Evolutionary conservation across 2,329 filamentous ascomycete species (phyloP), one percentile per base, ranked within the genome.

Genomic region (Daldinia sp.): DNA sequence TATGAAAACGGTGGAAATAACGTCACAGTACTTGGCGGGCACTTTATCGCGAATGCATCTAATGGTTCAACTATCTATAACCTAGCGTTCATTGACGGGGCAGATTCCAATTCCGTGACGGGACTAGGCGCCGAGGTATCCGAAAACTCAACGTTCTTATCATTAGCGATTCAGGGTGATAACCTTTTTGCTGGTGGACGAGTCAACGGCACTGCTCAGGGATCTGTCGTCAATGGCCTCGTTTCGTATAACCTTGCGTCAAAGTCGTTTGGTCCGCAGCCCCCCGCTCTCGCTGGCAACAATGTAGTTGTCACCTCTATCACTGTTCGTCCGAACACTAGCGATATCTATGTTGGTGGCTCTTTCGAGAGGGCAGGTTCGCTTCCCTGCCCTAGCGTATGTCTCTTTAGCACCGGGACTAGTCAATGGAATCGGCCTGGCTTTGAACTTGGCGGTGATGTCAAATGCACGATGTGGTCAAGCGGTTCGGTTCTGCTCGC

Each of bases 21-120:
- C 79, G 85, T 97, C 63, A 98, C 96, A 0, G 88, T 98, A 42
- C 85, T 98, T 30, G 96, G 90, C 55, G 96, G 96, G 1, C 93
- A 94, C 74, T 99, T 99, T 78, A 87, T 88, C 6, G 90, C 93
- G 0, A 88, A 84, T 33, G 88, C 87, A 13, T 86, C 86, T 6
- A 88, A 94, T 72, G 92, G 90, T 23, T 89, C 90, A 3, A 85
- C 86, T 4, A 85, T 98, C 67, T 85, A 93, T 72, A 98, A 98
- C 74, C 83, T 99, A 15, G 84, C 92, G 41, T 88, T 99, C 71
- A 88, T 98, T 68, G 92, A 98, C 78, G 90, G 91, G 48, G 87
- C 89, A n/a, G 84, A 92, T 67, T 84, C 84, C 26, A 83, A 91
- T 73, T 82, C 84, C 3, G 84, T 97, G 15, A 90, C 86, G 28